phyloP scores from a whole-genome alignment of 2,329 filamentous ascomycete species.

The Calonectria fujianensis region DNA sequence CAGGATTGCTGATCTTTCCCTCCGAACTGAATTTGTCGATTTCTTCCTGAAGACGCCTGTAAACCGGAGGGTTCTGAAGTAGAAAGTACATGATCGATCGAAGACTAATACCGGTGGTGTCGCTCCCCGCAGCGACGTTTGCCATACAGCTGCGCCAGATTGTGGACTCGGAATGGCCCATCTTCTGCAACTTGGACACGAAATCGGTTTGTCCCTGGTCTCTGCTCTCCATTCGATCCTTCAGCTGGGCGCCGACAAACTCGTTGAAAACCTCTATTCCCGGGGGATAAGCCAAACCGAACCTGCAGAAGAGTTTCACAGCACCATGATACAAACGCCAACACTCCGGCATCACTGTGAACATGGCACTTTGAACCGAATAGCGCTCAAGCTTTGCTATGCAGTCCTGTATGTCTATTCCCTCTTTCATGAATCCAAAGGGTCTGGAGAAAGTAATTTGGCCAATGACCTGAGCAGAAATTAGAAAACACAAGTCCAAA shows the following conservation, averaged over 20 bases:
- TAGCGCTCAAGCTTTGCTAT: constrained; percentile 36
- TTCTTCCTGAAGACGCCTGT: constrained; percentile 20
- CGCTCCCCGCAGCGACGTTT: constrained; percentile 34
- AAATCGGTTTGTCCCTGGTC: constrained; percentile 21
- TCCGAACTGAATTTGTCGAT: neutral
- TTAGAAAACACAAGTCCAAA: neutral
- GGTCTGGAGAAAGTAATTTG: constrained; percentile 1
- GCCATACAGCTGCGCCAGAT: constrained; percentile 32
- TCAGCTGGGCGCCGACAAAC: constrained; percentile 28
- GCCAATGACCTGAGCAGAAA: neutral
- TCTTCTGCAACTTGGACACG: constrained; percentile 16
- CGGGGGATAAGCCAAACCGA: constrained; percentile 1
- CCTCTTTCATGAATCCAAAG: constrained; percentile 35
- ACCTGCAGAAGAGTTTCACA: neutral
- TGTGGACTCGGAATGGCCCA: constrained; percentile 22
- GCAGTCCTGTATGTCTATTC: constrained; percentile 27
- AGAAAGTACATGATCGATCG: constrained; percentile 29
- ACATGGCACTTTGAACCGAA: constrained; percentile 22
- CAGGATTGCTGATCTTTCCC: constrained; percentile 28
- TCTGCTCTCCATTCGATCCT: constrained; percentile 24
- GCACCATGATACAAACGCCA: neutral
- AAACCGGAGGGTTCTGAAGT: neutral
- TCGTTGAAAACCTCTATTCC: constrained; percentile 23
- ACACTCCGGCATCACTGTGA: constrained; percentile 32
- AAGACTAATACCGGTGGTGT: constrained; percentile 34